Conservation (phyloP, 352 stramenopile genomes). For the Globisporangium solare region DNA sequence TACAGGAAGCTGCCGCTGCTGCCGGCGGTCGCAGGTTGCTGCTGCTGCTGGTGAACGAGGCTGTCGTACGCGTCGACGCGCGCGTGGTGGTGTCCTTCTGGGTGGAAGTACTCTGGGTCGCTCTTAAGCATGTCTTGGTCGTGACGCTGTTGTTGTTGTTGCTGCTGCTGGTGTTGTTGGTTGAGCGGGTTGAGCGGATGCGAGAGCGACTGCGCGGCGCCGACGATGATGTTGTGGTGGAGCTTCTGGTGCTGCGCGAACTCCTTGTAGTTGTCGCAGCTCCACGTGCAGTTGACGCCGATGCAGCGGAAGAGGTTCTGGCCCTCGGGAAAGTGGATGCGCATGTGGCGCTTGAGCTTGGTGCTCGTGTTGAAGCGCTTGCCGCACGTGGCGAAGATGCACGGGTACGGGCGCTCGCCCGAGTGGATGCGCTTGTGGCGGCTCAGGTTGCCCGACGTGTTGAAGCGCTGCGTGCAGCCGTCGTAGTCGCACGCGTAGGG, state of each 20-base stretch:
- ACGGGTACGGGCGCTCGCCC: constrained; percentile 77
- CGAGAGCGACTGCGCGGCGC: constrained; percentile 23
- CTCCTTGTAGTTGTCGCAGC: constrained; percentile 85
- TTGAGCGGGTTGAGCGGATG: background rate
- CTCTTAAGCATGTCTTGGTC: constrained; percentile 6
- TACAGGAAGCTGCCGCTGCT: constrained; percentile 31
- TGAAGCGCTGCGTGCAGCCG: constrained; percentile 75
- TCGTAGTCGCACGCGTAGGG: constrained; percentile 78
- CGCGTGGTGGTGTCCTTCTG: constrained; percentile 1
- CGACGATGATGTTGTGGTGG: constrained; percentile 68
- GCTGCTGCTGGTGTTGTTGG: background rate
- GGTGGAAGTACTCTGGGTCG: constrained; percentile 13
- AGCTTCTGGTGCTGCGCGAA: constrained; percentile 72
- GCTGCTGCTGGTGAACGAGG: constrained; percentile 12
- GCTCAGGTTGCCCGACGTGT: constrained; percentile 84
- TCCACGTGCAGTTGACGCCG: constrained; percentile 46
- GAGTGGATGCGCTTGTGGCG: constrained; percentile 87
- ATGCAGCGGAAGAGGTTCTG: constrained; percentile 74
- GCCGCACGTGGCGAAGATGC: constrained; percentile 66
- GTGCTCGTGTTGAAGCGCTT: constrained; percentile 88
- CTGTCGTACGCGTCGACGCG: constrained; percentile 8
- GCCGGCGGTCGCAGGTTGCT: constrained; percentile 5
- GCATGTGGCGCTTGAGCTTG: constrained; percentile 88
- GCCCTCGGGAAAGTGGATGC: constrained; percentile 79
- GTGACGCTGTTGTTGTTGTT: background rate